A percentile compares a stretch with the other conserved stretches of the same genome.
phyloP scores from a whole-genome alignment of 164 flowering plant genomes.

The grape (Vitis vinifera) region DNA sequence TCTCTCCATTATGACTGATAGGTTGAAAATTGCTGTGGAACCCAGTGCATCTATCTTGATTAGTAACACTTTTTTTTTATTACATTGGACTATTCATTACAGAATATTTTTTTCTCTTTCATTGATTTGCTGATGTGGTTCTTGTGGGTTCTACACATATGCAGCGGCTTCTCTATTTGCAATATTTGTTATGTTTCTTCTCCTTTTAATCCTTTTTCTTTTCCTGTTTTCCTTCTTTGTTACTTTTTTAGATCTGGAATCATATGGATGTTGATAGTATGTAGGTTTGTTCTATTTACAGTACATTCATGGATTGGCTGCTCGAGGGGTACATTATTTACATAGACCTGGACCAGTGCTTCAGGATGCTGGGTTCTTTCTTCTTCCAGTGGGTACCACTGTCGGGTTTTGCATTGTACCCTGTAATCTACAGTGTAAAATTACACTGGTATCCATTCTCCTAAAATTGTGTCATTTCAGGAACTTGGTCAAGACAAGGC shows the following conservation, averaged over 20 bases:
- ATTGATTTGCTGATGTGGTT: no score
- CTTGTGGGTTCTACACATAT: no score
- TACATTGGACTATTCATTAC: no score
- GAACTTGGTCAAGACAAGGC: constrained; percentile 85
- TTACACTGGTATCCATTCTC: background rate
- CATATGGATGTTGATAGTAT: background rate
- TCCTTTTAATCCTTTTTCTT: no score
- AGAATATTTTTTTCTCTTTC: no score
- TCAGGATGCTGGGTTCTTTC: constrained; percentile 81
- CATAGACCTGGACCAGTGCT: constrained; percentile 94
- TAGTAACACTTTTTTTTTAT: no score
- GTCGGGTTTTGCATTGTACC: background rate
- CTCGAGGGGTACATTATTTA: constrained; percentile 89
- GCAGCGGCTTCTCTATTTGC: no score
- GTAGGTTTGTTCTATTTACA: constrained; percentile 18
- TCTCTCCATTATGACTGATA: no score
- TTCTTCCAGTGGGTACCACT: constrained; percentile 69
- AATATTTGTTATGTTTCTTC: no score
- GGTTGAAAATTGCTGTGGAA: no score
- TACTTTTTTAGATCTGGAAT: background rate
- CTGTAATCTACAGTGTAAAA: background rate
- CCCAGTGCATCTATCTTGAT: no score
- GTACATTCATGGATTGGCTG: constrained; percentile 97
- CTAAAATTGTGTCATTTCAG: constrained; percentile 32
- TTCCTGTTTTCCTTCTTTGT: background rate